Base-by-base conservation (phyloP, 805 yeast species). In the Dipodascus geniculatus region DNA sequence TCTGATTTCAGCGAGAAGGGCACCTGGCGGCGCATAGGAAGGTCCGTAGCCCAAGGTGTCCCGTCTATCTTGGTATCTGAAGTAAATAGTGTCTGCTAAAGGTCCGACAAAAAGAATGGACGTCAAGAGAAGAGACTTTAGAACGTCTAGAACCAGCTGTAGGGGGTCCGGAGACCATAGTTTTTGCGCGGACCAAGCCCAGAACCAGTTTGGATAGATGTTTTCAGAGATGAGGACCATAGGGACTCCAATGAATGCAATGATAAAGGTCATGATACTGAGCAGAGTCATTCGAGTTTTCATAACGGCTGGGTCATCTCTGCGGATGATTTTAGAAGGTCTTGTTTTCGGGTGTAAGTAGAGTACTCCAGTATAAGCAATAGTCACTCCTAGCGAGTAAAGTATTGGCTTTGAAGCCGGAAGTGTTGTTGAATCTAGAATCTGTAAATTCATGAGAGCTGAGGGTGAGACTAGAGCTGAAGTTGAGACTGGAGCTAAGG, bases 71-170 rank as follows among this genome's bases (percentile, higher is more conserved):
- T 61, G 63, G 23, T 60, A 31, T 28, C 62, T 62, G 23, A 66
- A 56, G 14, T 65, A 49, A 14, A 73, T 23, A 9, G 66, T 64
- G 38, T 75, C 72, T 4, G 69, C 51, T 2, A 78, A 56, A 1
- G 83, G 82, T 1, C 83, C 85, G 2, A 67, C 58, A 55, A 76
- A 77, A 1, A 83, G 68, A 0, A 72, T 64, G 1, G 63, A 53
- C 1, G 78, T 72, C 4, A 75, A 57, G 0, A 64, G 16, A 8
- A 69, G 48, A 1, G 65, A 61, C 20, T 58, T 56, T 0, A 55
- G 1, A 1, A 59, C 55, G 42, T 63, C 67, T 11, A 56, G 19
- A 22, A 59, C 22, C 47, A 42, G 33, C 33, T 50, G 23, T 44
- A 28, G 44, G 42, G 9, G 22, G 47, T 49, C 19, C 44, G 28